phyloP scores from a whole-genome alignment of 169 alveolate species.

The Eimeria tenella region DNA sequence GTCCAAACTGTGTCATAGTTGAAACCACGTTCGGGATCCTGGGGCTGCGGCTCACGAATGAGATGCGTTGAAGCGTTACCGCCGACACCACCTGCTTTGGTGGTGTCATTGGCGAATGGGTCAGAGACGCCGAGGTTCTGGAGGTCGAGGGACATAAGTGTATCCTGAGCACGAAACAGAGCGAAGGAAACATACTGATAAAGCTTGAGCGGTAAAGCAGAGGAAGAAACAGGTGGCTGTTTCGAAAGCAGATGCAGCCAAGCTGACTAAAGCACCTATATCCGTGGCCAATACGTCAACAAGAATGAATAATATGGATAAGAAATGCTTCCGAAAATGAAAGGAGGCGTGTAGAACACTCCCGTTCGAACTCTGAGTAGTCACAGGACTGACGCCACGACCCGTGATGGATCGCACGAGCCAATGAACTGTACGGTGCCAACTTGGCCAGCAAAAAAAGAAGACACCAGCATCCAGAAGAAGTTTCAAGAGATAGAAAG shows the following conservation, averaged over 20 bases:
- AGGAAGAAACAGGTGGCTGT: not conserved
- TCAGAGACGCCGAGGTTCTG: constrained; percentile 81
- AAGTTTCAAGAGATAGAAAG: not conserved
- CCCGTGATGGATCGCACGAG: not conserved
- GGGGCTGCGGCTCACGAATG: constrained; percentile 56
- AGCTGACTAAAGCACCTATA: not conserved
- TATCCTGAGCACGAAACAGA: constrained; percentile 10
- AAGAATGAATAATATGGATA: not conserved
- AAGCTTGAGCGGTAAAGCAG: not conserved
- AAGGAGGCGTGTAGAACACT: not conserved
- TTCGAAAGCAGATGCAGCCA: not conserved
- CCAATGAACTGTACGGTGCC: not conserved
- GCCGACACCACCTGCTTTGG: constrained; percentile 79
- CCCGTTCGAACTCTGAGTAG: too few species aligned
- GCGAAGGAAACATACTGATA: not conserved
- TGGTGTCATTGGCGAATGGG: constrained; percentile 82
- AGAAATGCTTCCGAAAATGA: not conserved
- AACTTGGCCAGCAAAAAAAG: not conserved
- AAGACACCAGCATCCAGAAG: constrained; percentile 6
- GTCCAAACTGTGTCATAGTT: too few species aligned
- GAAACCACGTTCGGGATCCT: too few species aligned
- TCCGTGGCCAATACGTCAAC: not conserved
- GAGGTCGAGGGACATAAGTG: constrained; percentile 82
- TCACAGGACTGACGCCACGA: not conserved
- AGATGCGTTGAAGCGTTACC: constrained; percentile 76